These are phyloP conservation scores for Mayamaea pseudoterrestris DNA, from an alignment of 108 stramenopile species.

Conservation along the genomic window DNA sequence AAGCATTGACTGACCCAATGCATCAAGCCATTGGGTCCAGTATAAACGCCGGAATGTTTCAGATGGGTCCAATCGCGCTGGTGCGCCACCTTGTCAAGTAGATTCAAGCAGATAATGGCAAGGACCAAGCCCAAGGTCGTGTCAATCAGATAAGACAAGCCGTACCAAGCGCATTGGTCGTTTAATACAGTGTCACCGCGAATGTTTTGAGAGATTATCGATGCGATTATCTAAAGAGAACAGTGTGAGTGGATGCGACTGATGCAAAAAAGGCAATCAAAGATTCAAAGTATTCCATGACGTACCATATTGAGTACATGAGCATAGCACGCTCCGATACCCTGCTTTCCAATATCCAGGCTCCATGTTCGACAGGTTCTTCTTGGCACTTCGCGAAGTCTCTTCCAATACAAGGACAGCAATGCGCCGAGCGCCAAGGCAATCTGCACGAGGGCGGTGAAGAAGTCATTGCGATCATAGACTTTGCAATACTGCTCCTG, in stretches of 20 bases:
- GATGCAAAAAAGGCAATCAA: background rate
- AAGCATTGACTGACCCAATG: constrained; percentile 71
- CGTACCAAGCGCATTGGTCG: constrained; percentile 91
- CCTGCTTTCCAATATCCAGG: constrained; percentile 80
- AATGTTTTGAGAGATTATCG: constrained; percentile 50
- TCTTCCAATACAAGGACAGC: constrained; percentile 66
- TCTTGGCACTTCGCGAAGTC: constrained; percentile 51
- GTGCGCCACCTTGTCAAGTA: constrained; percentile 54
- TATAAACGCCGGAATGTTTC: constrained; percentile 79
- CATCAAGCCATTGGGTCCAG: constrained; percentile 44
- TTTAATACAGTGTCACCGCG: constrained; percentile 38
- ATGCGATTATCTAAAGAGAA: constrained; percentile 44
- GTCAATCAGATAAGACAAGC: constrained; percentile 79
- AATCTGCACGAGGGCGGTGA: constrained; percentile 73
- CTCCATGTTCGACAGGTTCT: constrained; percentile 79
- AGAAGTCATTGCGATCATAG: constrained; percentile 67
- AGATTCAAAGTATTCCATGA: constrained; percentile 3
- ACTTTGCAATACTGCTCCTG: constrained; percentile 62
- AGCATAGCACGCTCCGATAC: constrained; percentile 79
- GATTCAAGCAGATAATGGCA: constrained; percentile 51
- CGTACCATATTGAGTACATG: constrained; percentile 79
- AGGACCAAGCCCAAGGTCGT: constrained; percentile 73
- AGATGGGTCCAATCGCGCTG: constrained; percentile 54
- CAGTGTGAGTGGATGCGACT: constrained; percentile 1
- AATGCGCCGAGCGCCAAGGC: constrained; percentile 63